These are phyloP conservation scores for barley (Hordeum vulgare) DNA, from an alignment of 176 grass and related monocot species.

Conservation along the genomic window MorexV3_pseudomolecules_assembly NC_058524.1:33680964-33681463, in stretches of 20 bases:
- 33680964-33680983: too few species aligned
- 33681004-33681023: too few species aligned
- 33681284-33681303: not conserved
- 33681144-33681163: not conserved
- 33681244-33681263: not conserved
- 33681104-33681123: not conserved
- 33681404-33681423: too few species aligned
- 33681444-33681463: too few species aligned
- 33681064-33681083: not conserved
- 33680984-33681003: too few species aligned
- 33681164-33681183: not conserved
- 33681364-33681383: not conserved
- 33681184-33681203: not conserved
- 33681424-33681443: too few species aligned
- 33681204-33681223: not conserved
- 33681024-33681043: too few species aligned
- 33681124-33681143: not conserved
- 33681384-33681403: too few species aligned
- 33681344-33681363: not conserved
- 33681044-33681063: too few species aligned
- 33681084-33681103: not conserved
- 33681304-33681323: not conserved
- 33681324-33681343: not conserved
- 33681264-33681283: not conserved
- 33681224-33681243: not conserved